Evolutionary conservation across 208 protist genomes (phyloP).

Genomic region (Leishmania turanica): DNA sequence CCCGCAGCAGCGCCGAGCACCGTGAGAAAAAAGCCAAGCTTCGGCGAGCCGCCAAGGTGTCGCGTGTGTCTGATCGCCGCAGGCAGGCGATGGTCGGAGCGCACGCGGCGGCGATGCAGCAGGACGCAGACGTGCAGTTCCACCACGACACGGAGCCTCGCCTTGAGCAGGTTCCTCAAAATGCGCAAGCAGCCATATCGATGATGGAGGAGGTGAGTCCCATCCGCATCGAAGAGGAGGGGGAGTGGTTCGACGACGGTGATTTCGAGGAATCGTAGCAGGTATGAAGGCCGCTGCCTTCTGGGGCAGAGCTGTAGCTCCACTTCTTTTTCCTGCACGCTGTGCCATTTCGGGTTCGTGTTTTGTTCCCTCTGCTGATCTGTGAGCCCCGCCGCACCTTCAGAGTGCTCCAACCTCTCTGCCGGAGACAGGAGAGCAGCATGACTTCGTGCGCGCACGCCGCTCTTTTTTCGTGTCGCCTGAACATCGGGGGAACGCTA

Average conservation of each 20-base stretch:
- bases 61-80: conserved; percentile 20
- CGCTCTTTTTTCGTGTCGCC: not conserved
- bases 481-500: too few relatives aligned
- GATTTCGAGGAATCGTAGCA: conserved; percentile 20
- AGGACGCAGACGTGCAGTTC: conserved; percentile 51
- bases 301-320: not conserved
- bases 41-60: conserved; percentile 26
- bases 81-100: conserved; percentile 14
- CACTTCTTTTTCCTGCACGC: conserved; percentile 3
- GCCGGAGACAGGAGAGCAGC: not conserved
- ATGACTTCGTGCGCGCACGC: not conserved
- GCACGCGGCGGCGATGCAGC: conserved; percentile 16
- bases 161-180: conserved; percentile 87
- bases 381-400: not conserved
- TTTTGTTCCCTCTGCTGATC: not conserved
- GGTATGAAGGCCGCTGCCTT: conserved; percentile 2
- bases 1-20: conserved; percentile 29
- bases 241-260: conserved; percentile 36
- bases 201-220: conserved; percentile 71
- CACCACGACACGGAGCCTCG: conserved; percentile 32
- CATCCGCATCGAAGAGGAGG: conserved; percentile 58
- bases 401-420: not conserved
- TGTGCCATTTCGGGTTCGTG: not conserved
- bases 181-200: conserved; percentile 43
- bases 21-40: conserved; percentile 12